These are phyloP conservation scores for Dioszegia crocea DNA, from an alignment of 768 basidiomycete species.

Conservation along the genomic window DNA sequence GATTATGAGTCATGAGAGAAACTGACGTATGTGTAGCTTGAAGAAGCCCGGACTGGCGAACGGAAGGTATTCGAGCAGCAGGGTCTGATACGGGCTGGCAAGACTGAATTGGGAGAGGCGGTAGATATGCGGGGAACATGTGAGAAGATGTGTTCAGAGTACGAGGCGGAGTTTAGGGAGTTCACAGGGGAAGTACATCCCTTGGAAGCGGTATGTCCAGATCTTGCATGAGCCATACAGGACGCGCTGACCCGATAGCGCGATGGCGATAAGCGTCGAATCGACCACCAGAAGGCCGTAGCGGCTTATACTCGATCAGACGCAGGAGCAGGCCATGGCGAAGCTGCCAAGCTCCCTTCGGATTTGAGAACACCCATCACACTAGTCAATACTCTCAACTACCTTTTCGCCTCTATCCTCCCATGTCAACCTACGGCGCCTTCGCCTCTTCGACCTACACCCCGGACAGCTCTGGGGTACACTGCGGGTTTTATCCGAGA, in stretches of 20 bases:
- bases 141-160: slow-evolving; percentile 87
- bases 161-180: slow-evolving; percentile 85
- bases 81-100: slow-evolving; percentile 83
- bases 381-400: slow-evolving; percentile 63
- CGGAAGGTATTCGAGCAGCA: slow-evolving; percentile 60
- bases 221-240: slow-evolving; percentile 54
- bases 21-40: slow-evolving; percentile 42
- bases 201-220: slow-evolving; percentile 24
- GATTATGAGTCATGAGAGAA: background rate
- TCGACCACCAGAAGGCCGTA: slow-evolving; percentile 81
- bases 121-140: slow-evolving; percentile 92
- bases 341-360: slow-evolving; percentile 71
- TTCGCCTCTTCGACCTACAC: slow-evolving; percentile 11
- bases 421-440: slow-evolving; percentile 36
- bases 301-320: slow-evolving; percentile 93
- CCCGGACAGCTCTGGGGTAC: slow-evolving; percentile 52
- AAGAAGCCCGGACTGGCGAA: slow-evolving; percentile 47
- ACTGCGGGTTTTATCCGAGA: slow-evolving; percentile 74
- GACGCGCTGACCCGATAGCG: background rate
- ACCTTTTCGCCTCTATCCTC: slow-evolving; percentile 65
- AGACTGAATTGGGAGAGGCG: slow-evolving; percentile 78
- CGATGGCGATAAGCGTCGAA: slow-evolving; percentile 52
- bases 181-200: slow-evolving; percentile 75
- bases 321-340: slow-evolving; percentile 59
- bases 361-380: slow-evolving; percentile 83